These are phyloP conservation scores for Cicer pinnatifidum DNA, from an alignment of 306 rosid genomes.

Conservation along the genomic window DNA sequence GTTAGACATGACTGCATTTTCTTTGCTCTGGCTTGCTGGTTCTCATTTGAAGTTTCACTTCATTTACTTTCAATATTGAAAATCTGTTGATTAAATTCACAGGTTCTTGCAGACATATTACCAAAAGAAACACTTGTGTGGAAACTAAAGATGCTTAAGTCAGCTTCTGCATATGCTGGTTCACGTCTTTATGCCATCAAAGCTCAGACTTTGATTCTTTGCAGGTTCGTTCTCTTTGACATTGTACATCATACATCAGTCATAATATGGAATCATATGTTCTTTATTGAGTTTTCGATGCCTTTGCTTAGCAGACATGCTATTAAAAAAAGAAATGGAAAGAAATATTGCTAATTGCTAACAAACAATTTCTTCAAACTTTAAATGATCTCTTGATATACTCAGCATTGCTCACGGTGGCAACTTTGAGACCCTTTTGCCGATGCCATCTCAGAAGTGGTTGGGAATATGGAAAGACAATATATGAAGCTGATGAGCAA, in stretches of 20 bases:
- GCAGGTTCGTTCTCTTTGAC: slow-evolving; percentile 60
- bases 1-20: slow-evolving; percentile 15
- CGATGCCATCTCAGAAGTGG: no score
- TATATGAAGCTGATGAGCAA: no score
- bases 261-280: slow-evolving; percentile 21
- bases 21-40: slow-evolving; percentile 28
- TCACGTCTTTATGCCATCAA: slow-evolving; percentile 80
- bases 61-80: slow-evolving; percentile 43
- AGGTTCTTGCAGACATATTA: slow-evolving; percentile 78
- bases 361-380: not conserved
- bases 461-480: no score
- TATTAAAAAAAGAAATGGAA: not conserved
- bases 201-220: slow-evolving; percentile 77
- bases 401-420: no score
- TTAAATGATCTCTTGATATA: no score
- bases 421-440: no score
- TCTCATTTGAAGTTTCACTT: slow-evolving; percentile 41
- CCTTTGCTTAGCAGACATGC: not conserved
- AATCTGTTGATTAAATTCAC: slow-evolving; percentile 45
- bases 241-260: slow-evolving; percentile 11
- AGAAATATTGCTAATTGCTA: not conserved
- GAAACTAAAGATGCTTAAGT: slow-evolving; percentile 74
- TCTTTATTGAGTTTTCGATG: not conserved
- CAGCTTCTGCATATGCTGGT: slow-evolving; percentile 70
- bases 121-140: slow-evolving; percentile 80